phyloP scores from a whole-genome alignment of 192 early-diverging fungal species.

The Gigaspora rosea region DNA sequence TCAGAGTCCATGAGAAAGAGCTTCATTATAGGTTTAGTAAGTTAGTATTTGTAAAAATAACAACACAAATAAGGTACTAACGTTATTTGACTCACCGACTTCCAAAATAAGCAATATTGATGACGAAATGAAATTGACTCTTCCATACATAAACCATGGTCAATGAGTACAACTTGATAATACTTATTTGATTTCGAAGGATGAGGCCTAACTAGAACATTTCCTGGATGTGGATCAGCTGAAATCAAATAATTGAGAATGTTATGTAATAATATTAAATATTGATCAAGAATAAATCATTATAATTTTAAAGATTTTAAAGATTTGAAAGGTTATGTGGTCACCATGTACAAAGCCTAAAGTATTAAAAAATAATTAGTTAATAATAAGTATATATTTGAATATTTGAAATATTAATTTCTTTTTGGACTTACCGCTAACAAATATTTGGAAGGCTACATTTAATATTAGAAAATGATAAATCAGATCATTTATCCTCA shows the following conservation, averaged over 20 bases:
- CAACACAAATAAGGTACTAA: neutral
- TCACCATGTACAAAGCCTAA: slow-evolving; percentile 78
- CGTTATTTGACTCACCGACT: slow-evolving; percentile 63
- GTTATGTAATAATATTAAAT: neutral
- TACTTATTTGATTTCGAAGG: slow-evolving; percentile 49
- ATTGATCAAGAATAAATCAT: neutral
- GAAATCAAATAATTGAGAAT: neutral
- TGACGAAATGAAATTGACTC: slow-evolving; percentile 67
- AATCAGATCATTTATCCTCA: too few relatives aligned
- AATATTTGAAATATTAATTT: too few relatives aligned
- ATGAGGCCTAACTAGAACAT: slow-evolving; percentile 76
- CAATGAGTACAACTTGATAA: slow-evolving; percentile 79
- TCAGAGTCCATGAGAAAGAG: slow-evolving; percentile 54
- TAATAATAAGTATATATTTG: too few relatives aligned
- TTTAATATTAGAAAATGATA: too few relatives aligned
- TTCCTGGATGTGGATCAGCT: slow-evolving; percentile 81
- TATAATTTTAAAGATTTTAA: neutral
- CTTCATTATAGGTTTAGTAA: neutral
- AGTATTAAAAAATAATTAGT: too few relatives aligned
- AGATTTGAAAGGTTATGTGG: neutral
- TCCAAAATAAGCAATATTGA: slow-evolving; percentile 87
- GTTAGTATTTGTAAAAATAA: neutral
- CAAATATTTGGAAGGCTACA: slow-evolving; percentile 78
- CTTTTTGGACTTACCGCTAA: slow-evolving; percentile 43
- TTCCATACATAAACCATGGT: slow-evolving; percentile 91